Conservation (phyloP, 2,329 filamentous ascomycete genomes). For the Aspergillus hiratsukae region DNA sequence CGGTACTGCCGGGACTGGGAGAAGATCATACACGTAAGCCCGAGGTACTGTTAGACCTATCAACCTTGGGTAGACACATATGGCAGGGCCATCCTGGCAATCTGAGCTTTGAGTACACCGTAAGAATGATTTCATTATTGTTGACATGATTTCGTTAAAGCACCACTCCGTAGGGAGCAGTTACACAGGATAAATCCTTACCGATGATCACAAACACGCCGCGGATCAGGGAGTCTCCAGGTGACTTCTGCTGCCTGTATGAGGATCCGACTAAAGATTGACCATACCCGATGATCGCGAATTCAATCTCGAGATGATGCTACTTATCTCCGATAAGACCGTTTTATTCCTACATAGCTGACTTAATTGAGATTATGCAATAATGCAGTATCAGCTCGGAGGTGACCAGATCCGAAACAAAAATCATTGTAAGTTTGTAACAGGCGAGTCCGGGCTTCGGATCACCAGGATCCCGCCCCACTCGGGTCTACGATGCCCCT, state of each 20-base stretch:
- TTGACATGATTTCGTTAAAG: too few relatives aligned
- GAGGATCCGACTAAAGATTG: neutral
- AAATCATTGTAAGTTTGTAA: slow-evolving; percentile 4
- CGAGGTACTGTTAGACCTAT: neutral
- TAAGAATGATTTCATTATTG: too few relatives aligned
- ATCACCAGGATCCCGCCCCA: slow-evolving; percentile 16
- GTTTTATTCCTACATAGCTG: neutral
- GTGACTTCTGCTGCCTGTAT: neutral
- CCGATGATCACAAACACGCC: neutral
- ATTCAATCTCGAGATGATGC: too few relatives aligned
- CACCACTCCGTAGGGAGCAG: too few relatives aligned
- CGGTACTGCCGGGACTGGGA: neutral
- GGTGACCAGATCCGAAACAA: slow-evolving; percentile 10
- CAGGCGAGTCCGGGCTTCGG: slow-evolving; percentile 8
- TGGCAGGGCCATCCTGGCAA: neutral
- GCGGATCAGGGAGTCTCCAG: neutral
- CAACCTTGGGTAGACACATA: neutral
- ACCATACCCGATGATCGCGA: neutral
- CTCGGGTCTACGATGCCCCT: neutral
- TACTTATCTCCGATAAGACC: neutral
- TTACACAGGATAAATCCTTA: too few relatives aligned
- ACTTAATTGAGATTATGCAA: neutral
- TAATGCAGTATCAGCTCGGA: slow-evolving; percentile 7
- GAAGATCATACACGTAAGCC: neutral
- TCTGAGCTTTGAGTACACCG: too few relatives aligned